Percentiles rank a stretch among this genome's conserved stretches.
Evolutionary conservation across 2,329 filamentous ascomycete genomes (phyloP).

Genomic region (Cadophora sp.): DNA sequence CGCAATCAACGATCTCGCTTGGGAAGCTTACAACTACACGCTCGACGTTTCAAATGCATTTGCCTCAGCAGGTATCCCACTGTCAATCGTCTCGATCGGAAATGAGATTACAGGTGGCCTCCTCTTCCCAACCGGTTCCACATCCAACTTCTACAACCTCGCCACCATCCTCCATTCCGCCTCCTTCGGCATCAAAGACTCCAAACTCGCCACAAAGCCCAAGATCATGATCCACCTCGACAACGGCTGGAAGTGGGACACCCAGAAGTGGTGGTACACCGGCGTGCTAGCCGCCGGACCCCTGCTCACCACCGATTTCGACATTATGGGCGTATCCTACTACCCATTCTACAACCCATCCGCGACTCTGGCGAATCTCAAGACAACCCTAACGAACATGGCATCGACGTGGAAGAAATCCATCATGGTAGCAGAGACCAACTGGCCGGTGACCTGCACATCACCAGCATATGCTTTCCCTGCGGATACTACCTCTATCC

Average conservation of each 20-base stretch:
- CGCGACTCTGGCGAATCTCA: conserved; percentile 65
- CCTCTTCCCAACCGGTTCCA: conserved; percentile 68
- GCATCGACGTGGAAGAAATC: conserved; percentile 67
- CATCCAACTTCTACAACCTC: conserved; percentile 63
- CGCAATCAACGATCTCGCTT: conserved; percentile 62
- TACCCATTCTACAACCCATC: conserved; percentile 72
- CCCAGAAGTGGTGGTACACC: conserved; percentile 67
- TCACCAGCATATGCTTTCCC: conserved; percentile 65
- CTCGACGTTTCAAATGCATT: conserved; percentile 66
- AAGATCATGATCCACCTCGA: conserved; percentile 79
- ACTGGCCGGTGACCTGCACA: conserved; percentile 73
- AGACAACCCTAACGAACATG: conserved; percentile 63
- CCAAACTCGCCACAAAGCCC: conserved; percentile 60
- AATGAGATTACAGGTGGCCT: conserved; percentile 76
- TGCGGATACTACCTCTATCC: conserved; percentile 63
- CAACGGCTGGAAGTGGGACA: conserved; percentile 75
- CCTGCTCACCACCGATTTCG: conserved; percentile 63
- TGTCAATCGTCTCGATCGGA: conserved; percentile 72
- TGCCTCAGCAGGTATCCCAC: conserved; percentile 58
- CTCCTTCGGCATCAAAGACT: conserved; percentile 69
- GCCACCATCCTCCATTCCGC: conserved; percentile 69
- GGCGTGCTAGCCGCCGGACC: conserved; percentile 59
- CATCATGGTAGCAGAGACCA: conserved; percentile 71
- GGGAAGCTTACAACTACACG: conserved; percentile 74
- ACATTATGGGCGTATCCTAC: conserved; percentile 75